Conservation (phyloP, 345 rosid species). For the Eutrema yunnanense region DNA sequence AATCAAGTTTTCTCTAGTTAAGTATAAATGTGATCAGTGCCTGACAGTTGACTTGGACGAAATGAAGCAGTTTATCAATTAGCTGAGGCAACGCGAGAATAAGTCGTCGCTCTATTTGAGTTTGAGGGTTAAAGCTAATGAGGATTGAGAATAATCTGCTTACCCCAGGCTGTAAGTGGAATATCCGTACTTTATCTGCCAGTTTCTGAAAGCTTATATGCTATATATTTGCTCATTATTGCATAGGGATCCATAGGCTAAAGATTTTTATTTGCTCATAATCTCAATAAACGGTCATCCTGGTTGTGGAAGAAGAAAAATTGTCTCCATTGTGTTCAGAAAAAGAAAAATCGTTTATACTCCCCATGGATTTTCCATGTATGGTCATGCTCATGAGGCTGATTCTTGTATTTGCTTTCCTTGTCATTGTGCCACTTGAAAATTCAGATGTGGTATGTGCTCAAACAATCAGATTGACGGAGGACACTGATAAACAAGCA, state of each 20-base stretch:
- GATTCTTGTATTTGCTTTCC: slow-evolving; percentile 6
- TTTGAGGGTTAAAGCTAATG: background rate
- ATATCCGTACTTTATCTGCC: background rate
- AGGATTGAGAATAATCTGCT: background rate
- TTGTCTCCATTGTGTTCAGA: background rate
- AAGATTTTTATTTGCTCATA: no score
- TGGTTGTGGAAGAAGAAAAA: background rate
- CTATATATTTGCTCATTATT: background rate
- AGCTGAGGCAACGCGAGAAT: background rate
- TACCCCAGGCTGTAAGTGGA: no score
- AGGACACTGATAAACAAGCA: slow-evolving; percentile 24
- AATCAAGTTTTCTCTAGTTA: background rate
- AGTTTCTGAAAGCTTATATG: background rate
- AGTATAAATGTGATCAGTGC: background rate
- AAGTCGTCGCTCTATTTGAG: background rate
- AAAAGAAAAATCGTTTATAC: background rate
- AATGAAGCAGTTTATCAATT: background rate
- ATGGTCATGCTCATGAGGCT: background rate
- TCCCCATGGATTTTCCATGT: background rate
- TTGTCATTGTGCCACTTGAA: background rate
- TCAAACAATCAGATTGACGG: slow-evolving; percentile 18
- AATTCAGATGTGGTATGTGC: background rate
- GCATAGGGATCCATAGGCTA: background rate
- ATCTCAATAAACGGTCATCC: no score
- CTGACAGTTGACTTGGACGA: slow-evolving; percentile 2